A percentile compares a stretch with the other conserved stretches of the same genome.
These are phyloP conservation scores for Acanthamoeba castellanii DNA, from an alignment of 208 protist genomes.

Conservation along the genomic window DNA sequence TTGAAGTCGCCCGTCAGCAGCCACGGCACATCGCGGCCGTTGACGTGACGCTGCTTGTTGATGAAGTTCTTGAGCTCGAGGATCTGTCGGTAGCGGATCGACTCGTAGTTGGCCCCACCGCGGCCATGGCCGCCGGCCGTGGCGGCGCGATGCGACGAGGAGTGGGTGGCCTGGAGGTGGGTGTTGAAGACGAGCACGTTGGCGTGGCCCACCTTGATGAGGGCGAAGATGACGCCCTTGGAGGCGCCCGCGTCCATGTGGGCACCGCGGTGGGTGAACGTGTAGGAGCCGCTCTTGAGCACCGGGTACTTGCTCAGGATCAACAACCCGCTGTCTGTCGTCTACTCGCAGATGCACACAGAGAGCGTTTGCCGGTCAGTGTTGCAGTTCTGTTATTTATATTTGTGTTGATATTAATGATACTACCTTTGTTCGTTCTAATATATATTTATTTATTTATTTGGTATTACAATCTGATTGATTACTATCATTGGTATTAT, in stretches of 20 bases:
- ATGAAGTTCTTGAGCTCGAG: conserved; percentile 68
- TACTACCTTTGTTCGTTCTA: background rate
- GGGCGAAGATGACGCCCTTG: conserved; percentile 67
- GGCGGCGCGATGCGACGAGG: background rate
- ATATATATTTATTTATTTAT: background rate
- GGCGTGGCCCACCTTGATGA: conserved; percentile 62
- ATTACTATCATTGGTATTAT: too few relatives aligned
- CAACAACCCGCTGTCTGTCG: conserved; percentile 68
- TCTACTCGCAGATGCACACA: background rate
- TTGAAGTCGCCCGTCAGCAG: conserved; percentile 71
- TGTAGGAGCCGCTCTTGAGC: conserved; percentile 47
- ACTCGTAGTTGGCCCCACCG: conserved; percentile 33
- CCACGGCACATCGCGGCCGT: conserved; percentile 60
- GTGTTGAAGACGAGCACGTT: conserved; percentile 72
- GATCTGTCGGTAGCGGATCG: conserved; percentile 68
- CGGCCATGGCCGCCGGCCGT: background rate
- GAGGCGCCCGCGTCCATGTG: conserved; percentile 56
- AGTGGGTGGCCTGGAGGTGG: conserved; percentile 71
- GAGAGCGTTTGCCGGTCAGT: background rate
- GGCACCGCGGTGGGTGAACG: conserved; percentile 44
- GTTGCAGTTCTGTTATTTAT: too few relatives aligned
- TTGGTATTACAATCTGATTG: background rate
- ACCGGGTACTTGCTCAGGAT: conserved; percentile 71
- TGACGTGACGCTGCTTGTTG: conserved; percentile 58
- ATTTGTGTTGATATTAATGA: background rate